phyloP scores from a whole-genome alignment of 164 flowering plant genomes.

The Nymphaea colorata region DNA sequence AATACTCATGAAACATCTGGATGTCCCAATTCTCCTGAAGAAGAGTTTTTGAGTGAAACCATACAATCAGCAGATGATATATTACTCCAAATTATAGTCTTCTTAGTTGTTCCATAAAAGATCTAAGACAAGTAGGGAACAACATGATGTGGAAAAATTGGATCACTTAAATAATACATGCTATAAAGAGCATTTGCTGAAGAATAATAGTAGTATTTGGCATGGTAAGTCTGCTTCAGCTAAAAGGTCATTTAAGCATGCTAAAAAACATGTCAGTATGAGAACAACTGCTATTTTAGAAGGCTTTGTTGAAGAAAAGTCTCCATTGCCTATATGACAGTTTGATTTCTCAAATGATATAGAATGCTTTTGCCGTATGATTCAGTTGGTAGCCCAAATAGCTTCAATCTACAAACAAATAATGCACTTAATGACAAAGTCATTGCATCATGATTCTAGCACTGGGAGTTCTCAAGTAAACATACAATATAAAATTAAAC shows the following conservation, averaged over 20 bases:
- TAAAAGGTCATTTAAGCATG: slow-evolving; percentile 2
- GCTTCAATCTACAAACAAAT: no score
- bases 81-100: no score
- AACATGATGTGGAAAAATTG: slow-evolving; percentile 26
- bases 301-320: slow-evolving; percentile 26
- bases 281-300: slow-evolving; percentile 5
- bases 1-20: no score
- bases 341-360: slow-evolving; percentile 64
- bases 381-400: no score
- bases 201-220: not conserved
- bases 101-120: no score
- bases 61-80: no score
- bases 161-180: slow-evolving; percentile 4
- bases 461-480: no score
- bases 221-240: slow-evolving; percentile 3
- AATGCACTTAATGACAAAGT: no score
- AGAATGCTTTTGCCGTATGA: slow-evolving; percentile 4
- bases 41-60: no score
- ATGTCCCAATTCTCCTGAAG: no score
- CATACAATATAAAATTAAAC: no score
- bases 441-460: no score
- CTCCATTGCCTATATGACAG: slow-evolving; percentile 75
- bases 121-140: slow-evolving; percentile 24
- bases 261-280: not conserved
- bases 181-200: slow-evolving; percentile 3